Conservation (phyloP, 164 flowering plant species). For the Saururus chinensis region DNA sequence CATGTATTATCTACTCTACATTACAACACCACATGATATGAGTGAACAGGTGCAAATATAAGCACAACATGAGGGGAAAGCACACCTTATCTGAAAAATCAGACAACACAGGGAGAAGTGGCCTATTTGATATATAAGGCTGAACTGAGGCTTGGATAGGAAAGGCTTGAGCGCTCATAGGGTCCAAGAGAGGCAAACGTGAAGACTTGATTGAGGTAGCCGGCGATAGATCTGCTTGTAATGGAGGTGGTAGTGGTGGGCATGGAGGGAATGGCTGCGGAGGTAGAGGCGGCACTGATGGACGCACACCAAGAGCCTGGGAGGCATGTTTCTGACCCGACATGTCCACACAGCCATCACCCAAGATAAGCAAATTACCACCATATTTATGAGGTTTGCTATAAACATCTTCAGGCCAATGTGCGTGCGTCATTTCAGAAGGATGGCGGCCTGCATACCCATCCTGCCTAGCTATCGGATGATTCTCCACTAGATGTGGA, state of each 20-base stretch:
- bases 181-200: constrained; percentile 15
- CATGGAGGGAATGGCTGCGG: constrained; percentile 53
- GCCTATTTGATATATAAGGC: constrained; percentile 12
- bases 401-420: constrained; percentile 6
- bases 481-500: background rate
- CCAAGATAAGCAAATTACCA: constrained; percentile 9
- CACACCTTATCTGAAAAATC: constrained; percentile 26
- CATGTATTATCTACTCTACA: no score
- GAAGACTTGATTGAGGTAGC: constrained; percentile 24
- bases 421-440: constrained; percentile 9
- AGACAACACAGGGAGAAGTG: constrained; percentile 16
- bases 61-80: background rate
- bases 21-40: background rate
- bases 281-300: constrained; percentile 56
- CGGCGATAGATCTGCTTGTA: constrained; percentile 19
- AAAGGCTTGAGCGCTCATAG: constrained; percentile 11
- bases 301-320: constrained; percentile 26
- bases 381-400: constrained; percentile 9
- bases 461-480: background rate
- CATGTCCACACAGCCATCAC: no score
- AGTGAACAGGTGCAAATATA: background rate
- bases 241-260: constrained; percentile 22
- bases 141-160: constrained; percentile 11
- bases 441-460: constrained; percentile 2
- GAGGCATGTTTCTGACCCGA: no score